These are phyloP conservation scores for Xylaria nigripes DNA, from an alignment of 495 filamentous ascomycete genomes.

Conservation along the genomic window DNA sequence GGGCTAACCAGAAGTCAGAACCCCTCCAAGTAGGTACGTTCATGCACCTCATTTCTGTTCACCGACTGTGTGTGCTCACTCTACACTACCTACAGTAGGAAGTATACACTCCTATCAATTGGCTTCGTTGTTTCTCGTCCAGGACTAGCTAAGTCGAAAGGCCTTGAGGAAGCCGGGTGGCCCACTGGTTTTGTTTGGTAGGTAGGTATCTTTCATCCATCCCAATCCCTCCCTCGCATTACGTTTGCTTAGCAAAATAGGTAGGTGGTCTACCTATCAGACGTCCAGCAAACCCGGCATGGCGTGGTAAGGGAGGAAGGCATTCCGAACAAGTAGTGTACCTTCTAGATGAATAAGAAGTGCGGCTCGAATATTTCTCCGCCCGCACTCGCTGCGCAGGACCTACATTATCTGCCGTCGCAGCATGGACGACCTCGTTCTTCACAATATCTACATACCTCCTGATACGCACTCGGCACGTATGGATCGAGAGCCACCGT, in stretches of 20 bases:
- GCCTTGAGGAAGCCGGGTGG: too few species aligned
- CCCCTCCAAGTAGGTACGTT: slow-evolving; percentile 36
- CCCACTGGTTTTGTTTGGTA: too few species aligned
- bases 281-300: neutral
- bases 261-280: too few species aligned
- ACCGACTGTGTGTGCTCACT: slow-evolving; percentile 35
- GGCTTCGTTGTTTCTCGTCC: neutral
- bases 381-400: neutral
- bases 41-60: slow-evolving; percentile 51
- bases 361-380: neutral
- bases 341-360: neutral
- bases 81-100: neutral
- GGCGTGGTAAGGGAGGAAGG: neutral
- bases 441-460: neutral
- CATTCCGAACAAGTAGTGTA: neutral
- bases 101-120: too few species aligned
- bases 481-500: neutral
- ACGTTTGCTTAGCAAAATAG: too few species aligned
- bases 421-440: neutral
- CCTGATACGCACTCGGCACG: neutral
- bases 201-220: neutral
- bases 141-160: too few species aligned
- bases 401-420: neutral
- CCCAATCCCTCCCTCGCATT: neutral
- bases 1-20: slow-evolving; percentile 5